phyloP scores from a whole-genome alignment of 208 protist species.

The Acanthamoeba sp. region DNA sequence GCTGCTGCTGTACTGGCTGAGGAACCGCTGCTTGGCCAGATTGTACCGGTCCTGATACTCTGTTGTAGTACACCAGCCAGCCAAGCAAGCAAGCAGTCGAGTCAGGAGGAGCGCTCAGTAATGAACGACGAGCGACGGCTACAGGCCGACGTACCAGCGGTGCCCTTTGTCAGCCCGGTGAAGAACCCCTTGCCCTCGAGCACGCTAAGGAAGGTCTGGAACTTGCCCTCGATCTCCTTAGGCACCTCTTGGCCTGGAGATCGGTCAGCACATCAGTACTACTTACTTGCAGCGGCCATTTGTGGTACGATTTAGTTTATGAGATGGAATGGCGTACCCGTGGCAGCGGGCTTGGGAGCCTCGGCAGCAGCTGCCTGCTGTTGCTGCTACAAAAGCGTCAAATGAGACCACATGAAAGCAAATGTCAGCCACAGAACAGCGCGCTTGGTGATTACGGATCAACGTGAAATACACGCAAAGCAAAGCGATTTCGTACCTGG shows the following conservation, averaged over 20 bases:
- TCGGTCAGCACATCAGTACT: neutral
- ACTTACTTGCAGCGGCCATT: too few relatives aligned
- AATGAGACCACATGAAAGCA: too few relatives aligned
- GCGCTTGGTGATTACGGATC: too few relatives aligned
- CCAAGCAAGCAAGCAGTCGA: neutral
- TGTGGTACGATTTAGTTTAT: too few relatives aligned
- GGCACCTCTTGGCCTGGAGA: neutral
- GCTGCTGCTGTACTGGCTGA: constrained; percentile 1
- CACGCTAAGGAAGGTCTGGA: constrained; percentile 51
- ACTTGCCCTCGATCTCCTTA: constrained; percentile 48
- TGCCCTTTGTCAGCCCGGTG: neutral
- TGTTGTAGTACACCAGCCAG: neutral
- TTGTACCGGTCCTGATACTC: constrained; percentile 41
- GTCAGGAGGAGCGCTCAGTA: neutral
- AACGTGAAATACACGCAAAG: neutral
- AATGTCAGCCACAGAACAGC: neutral
- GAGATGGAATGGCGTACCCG: too few relatives aligned
- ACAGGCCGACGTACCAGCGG: neutral
- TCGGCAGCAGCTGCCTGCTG: neutral
- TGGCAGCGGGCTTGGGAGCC: neutral
- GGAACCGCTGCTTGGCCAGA: constrained; percentile 59
- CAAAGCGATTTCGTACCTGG: neutral
- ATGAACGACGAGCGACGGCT: neutral
- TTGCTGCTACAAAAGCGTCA: neutral
- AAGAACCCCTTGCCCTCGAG: constrained; percentile 58